Conservation (phyloP, 345 rosid species). For the Acer yangbiense region DNA sequence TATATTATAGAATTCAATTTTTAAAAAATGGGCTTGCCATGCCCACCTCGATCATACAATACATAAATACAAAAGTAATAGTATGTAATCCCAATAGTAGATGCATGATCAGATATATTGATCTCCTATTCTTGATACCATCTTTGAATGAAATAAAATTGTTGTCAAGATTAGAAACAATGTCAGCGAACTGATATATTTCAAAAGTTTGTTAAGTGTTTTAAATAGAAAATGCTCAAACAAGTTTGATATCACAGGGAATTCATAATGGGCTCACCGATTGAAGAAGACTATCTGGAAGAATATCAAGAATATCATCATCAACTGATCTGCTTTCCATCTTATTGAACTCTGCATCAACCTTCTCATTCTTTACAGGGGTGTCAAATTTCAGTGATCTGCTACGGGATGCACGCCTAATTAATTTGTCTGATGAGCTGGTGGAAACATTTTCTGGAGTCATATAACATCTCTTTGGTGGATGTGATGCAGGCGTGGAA, state of each 20-base stretch:
- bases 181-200: neutral
- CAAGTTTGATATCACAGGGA: neutral
- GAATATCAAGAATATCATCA: conserved; percentile 52
- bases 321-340: conserved; percentile 31
- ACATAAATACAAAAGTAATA: neutral
- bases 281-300: conserved; percentile 55
- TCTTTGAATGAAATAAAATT: too few relatives aligned
- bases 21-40: neutral
- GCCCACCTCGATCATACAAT: neutral
- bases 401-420: conserved; percentile 57
- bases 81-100: neutral
- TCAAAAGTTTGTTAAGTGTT: neutral
- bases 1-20: neutral
- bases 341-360: conserved; percentile 29
- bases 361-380: conserved; percentile 31
- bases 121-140: too few relatives aligned
- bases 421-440: conserved; percentile 48
- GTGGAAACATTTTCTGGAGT: conserved; percentile 55
- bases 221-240: conserved; percentile 9
- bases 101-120: too few relatives aligned
- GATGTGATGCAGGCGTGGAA: conserved; percentile 40
- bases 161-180: too few relatives aligned
- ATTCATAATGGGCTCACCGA: conserved; percentile 49
- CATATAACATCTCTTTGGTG: conserved; percentile 53
- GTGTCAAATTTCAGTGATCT: conserved; percentile 69